A percentile compares a stretch with the other conserved stretches of the same genome.
phyloP scores from a whole-genome alignment of 2,329 filamentous ascomycete genomes.

The Calonectria multiphialidica region DNA sequence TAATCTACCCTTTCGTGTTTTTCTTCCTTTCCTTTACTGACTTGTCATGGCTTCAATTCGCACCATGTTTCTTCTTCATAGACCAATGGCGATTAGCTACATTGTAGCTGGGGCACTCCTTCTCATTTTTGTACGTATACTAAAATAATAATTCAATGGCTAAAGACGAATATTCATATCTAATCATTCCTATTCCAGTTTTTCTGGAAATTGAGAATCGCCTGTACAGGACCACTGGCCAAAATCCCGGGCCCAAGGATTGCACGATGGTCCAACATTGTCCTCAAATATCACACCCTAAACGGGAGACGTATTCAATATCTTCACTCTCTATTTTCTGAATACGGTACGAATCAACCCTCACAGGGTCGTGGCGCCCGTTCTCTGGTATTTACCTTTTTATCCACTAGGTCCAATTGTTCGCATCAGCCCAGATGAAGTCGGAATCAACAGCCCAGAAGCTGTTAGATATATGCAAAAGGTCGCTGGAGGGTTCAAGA shows the following conservation, averaged over 20 bases:
- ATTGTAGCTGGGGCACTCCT: not conserved
- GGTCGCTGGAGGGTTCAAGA: not conserved
- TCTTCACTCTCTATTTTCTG: not conserved
- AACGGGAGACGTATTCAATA: not conserved
- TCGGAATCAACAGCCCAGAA: constrained; percentile 6
- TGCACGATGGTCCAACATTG: constrained; percentile 8
- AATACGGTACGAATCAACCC: not conserved
- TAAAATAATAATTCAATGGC: too few species aligned
- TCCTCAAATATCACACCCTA: constrained; percentile 5
- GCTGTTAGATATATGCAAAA: constrained; percentile 10
- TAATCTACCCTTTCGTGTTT: not conserved
- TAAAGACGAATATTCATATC: not conserved
- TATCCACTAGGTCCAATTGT: not conserved
- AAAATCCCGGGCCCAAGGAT: not conserved
- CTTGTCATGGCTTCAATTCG: not conserved
- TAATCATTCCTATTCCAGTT: not conserved
- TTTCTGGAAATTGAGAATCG: not conserved
- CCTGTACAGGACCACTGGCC: not conserved
- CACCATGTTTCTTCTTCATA: not conserved
- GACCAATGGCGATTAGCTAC: not conserved
- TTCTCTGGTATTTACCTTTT: not conserved
- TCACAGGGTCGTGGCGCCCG: too few species aligned
- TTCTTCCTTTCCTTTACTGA: not conserved
- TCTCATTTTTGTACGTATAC: not conserved
- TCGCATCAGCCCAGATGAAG: constrained; percentile 1